These are phyloP conservation scores for Neurospora hispaniola DNA, from an alignment of 495 filamentous ascomycete species.

Conservation along the genomic window DNA sequence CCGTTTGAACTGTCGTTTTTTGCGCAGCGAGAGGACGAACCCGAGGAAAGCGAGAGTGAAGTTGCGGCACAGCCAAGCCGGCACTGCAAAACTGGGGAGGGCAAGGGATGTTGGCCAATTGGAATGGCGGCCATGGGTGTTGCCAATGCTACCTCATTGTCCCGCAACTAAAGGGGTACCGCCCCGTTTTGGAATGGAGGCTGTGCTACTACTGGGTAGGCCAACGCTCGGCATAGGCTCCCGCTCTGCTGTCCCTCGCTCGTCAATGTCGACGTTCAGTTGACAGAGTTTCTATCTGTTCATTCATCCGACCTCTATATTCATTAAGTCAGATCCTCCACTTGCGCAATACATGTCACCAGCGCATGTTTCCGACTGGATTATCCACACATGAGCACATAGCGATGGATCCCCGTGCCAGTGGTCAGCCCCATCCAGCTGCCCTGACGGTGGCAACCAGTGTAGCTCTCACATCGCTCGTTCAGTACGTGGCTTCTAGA, in stretches of 20 bases:
- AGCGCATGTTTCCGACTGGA: background rate
- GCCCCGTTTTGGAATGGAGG: background rate
- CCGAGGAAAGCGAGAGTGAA: background rate
- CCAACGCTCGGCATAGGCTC: background rate
- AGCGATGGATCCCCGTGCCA: background rate
- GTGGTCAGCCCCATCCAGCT: background rate
- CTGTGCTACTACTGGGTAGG: background rate
- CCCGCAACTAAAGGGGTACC: background rate
- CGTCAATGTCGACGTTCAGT: background rate
- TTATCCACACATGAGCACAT: background rate
- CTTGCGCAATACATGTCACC: background rate
- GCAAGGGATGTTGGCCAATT: background rate
- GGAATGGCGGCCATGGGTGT: background rate
- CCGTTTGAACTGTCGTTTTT: background rate
- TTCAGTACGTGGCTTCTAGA: background rate
- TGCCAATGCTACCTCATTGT: background rate
- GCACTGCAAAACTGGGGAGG: background rate
- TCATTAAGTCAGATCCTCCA: background rate
- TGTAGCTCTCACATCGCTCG: background rate
- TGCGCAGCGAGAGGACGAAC: background rate
- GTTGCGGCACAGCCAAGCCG: background rate
- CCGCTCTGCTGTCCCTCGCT: background rate
- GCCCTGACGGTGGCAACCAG: background rate
- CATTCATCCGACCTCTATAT: background rate
- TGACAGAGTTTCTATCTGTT: too few species aligned